Percentiles rank a stretch among this genome's conserved stretches.
phyloP scores from a whole-genome alignment of 2,329 filamentous ascomycete genomes.

The Colletotrichum agaves region DNA sequence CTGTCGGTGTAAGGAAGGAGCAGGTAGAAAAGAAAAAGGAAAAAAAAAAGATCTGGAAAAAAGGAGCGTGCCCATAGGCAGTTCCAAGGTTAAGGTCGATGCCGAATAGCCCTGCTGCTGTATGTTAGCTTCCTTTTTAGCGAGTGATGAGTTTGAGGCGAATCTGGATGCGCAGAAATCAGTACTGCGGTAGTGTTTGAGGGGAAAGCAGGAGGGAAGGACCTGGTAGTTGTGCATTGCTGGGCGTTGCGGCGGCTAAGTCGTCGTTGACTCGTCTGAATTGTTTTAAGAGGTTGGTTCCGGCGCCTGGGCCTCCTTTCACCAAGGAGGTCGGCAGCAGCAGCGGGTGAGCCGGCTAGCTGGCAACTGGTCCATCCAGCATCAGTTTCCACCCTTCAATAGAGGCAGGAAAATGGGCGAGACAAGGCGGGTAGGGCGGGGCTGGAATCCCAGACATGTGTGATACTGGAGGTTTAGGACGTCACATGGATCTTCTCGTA shows the following conservation, averaged over 20 bases:
- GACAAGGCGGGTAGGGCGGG: conserved; percentile 29
- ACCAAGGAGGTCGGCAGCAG: neutral
- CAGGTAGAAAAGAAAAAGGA: neutral
- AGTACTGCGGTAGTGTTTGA: neutral
- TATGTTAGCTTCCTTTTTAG: neutral
- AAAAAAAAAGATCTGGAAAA: conserved; percentile 1
- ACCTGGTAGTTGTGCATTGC: neutral
- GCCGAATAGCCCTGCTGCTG: conserved; percentile 2
- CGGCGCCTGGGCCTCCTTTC: neutral
- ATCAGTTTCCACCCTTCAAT: too few species aligned
- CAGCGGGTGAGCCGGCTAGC: neutral
- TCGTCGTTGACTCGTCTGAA: conserved; percentile 34
- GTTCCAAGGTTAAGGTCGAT: conserved; percentile 9
- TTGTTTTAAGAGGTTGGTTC: conserved; percentile 4
- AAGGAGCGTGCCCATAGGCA: neutral
- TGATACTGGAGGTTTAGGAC: conserved; percentile 6
- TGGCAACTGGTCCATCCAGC: too few species aligned
- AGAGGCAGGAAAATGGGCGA: conserved; percentile 9
- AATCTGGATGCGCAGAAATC: neutral
- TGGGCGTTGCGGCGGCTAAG: conserved; percentile 9
- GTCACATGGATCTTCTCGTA: conserved; percentile 19
- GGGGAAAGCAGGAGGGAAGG: neutral
- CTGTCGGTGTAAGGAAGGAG: conserved; percentile 30
- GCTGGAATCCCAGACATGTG: conserved; percentile 12
- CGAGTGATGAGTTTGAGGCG: conserved; percentile 8